These are phyloP conservation scores for Vitis hybrid DNA, from an alignment of 177 flowering plant genomes.

Conservation along the genomic window DNA sequence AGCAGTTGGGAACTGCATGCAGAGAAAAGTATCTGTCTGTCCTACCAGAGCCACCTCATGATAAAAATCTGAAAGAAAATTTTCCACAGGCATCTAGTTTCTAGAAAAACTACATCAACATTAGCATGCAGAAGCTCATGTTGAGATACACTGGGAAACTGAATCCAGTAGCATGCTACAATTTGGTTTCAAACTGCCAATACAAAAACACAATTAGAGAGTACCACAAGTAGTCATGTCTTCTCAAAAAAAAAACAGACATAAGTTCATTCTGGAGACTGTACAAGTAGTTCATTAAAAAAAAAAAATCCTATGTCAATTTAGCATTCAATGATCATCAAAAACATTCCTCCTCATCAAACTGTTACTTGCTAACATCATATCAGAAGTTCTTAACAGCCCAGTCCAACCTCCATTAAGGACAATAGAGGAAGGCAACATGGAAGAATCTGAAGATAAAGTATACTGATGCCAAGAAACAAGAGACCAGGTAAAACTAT, in stretches of 20 bases:
- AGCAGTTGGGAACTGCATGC: neutral
- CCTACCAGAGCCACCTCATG: neutral
- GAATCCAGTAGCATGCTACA: neutral
- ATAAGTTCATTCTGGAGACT: neutral
- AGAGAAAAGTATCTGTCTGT: neutral
- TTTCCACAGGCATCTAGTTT: neutral
- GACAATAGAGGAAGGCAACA: neutral
- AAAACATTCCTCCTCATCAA: neutral
- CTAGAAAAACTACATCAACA: neutral
- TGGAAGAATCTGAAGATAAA: no score
- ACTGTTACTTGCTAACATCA: neutral
- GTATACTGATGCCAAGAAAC: no score
- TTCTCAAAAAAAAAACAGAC: no score
- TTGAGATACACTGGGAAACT: neutral
- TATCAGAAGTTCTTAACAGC: neutral
- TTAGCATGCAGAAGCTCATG: neutral
- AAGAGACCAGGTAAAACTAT: no score
- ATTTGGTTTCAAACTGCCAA: conserved; percentile 1
- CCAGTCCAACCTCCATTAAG: neutral
- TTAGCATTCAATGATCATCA: neutral
- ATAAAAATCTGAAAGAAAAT: neutral
- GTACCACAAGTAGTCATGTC: neutral
- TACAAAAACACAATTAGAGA: neutral
- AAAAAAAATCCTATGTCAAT: no score
- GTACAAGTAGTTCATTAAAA: neutral